Base-by-base conservation (phyloP, 768 basidiomycete genomes). In the Tricholoma matsutake region DNA sequence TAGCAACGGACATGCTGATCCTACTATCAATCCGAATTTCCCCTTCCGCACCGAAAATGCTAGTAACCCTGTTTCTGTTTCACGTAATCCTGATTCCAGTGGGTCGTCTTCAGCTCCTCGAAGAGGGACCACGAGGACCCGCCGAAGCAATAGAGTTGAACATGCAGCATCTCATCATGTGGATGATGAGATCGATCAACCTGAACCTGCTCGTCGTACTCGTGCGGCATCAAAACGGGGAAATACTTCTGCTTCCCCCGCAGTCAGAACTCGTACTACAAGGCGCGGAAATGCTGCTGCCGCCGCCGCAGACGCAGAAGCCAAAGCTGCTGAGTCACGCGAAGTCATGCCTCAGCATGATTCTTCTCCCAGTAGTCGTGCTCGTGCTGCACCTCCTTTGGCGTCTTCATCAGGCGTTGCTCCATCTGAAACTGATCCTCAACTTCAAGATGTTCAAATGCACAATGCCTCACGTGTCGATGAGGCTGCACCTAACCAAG, bases 211-310 rank as follows among this genome's bases (percentile, higher is more conserved):
- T 14, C 58, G 54, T n/a, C 64, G 59, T 54, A 66, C 60, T n/a
- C 60, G 65, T 31, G 51, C 61, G 39, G 54, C 61, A 28, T 47
- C 55, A 9, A 66, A 65, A 41, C 59, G 67, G 7, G 45, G 31
- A 41, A 53, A 18, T 35, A 22, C 51, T 6, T 28, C 63, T 5
- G 37, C 64, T 39, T 59, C 64, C 13, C 22, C 63, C 35, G 45
- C 51, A 14, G 61, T 59, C 37, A 51, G 41, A 29, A 18, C 57
- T 25, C 59, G 65, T 16, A 18, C 22, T 39, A 63, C 65, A n/a
- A 55, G 65, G 29, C 53, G 49, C 11, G 60, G 64, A 29, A 58
- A 31, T 56, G 55, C 57, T 18, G 56, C 62, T 16, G 64, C 61
- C 5, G 56, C 61, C 20, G 61, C 31, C 6, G 65, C 56, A n/a